Evolutionary conservation across 441 rosid species (phyloP).

Genomic region (Populus hybrid): DNA sequence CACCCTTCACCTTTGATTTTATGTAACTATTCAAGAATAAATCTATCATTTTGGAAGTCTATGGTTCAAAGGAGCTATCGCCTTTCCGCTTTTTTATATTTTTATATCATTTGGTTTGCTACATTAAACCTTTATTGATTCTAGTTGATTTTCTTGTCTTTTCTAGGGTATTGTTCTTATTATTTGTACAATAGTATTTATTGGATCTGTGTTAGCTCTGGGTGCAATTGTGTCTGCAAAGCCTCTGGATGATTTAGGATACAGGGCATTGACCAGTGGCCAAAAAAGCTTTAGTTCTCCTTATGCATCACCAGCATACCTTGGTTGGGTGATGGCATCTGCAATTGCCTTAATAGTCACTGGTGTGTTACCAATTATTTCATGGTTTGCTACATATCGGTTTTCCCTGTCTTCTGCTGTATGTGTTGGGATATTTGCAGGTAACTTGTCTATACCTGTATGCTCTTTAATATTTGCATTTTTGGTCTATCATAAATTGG

Average conservation of each 20-base stretch:
- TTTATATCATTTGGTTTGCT: background rate
- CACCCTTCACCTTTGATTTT: background rate
- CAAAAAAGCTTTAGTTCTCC: slow-evolving; percentile 69
- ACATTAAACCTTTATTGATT: slow-evolving; percentile 14
- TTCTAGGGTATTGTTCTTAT: slow-evolving; percentile 79
- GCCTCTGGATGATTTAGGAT: slow-evolving; percentile 82
- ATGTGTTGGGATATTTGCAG: slow-evolving; percentile 81
- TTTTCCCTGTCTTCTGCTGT: slow-evolving; percentile 94
- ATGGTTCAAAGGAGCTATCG: background rate
- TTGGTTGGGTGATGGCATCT: slow-evolving; percentile 99
- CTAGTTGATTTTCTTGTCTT: slow-evolving; percentile 23
- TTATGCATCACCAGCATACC: slow-evolving; percentile 84
- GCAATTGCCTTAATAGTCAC: slow-evolving; percentile 89
- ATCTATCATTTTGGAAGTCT: slow-evolving; percentile 4
- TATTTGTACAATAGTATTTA: slow-evolving; percentile 62
- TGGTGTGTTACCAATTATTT: slow-evolving; percentile 92
- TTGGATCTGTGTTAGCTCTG: slow-evolving; percentile 76
- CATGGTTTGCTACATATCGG: slow-evolving; percentile 98
- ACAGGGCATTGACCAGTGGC: slow-evolving; percentile 77
- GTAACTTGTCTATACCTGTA: slow-evolving; percentile 37
- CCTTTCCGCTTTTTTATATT: background rate
- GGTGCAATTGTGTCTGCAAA: slow-evolving; percentile 90
- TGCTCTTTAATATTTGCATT: slow-evolving; percentile 15
- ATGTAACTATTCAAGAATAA: background rate
- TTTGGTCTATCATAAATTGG: slow-evolving; percentile 10